phyloP scores from a whole-genome alignment of 2,329 filamentous ascomycete genomes.

The Raffaelea arxii region DNA sequence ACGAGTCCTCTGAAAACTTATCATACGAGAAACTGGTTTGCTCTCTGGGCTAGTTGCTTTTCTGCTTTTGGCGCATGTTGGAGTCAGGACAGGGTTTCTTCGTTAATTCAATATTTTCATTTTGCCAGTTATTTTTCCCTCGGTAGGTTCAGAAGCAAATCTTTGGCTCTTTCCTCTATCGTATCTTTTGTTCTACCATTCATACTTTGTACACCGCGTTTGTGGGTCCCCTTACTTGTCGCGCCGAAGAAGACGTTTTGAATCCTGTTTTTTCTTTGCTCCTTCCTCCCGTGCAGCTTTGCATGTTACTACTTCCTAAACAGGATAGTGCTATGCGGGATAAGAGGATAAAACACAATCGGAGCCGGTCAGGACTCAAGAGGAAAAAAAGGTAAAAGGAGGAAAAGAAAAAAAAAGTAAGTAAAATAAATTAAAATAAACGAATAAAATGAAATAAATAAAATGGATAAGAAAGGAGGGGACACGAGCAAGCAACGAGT shows the following conservation, averaged over 20 bases:
- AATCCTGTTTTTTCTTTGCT: neutral
- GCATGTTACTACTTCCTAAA: conserved; percentile 9
- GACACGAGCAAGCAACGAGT: neutral
- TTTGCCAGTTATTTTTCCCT: too few relatives aligned
- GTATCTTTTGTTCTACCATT: too few relatives aligned
- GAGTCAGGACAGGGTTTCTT: too few relatives aligned
- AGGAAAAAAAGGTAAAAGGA: neutral
- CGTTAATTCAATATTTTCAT: too few relatives aligned
- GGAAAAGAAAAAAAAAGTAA: neutral
- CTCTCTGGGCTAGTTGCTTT: too few relatives aligned
- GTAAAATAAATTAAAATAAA: neutral
- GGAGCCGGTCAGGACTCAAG: neutral
- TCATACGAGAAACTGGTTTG: too few relatives aligned
- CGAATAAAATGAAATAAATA: neutral
- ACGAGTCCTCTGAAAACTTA: too few relatives aligned
- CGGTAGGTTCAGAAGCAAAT: too few relatives aligned
- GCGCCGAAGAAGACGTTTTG: neutral
- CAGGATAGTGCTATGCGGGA: conserved; percentile 3
- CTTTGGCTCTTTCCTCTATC: too few relatives aligned
- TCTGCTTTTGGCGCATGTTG: too few relatives aligned
- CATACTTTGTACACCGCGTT: too few relatives aligned
- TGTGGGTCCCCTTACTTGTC: neutral
- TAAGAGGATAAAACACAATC: neutral
- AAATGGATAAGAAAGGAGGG: neutral
- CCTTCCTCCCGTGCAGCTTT: neutral